Conservation (phyloP, 2,329 filamentous ascomycete genomes). For the Zasmidium angulare region DNA sequence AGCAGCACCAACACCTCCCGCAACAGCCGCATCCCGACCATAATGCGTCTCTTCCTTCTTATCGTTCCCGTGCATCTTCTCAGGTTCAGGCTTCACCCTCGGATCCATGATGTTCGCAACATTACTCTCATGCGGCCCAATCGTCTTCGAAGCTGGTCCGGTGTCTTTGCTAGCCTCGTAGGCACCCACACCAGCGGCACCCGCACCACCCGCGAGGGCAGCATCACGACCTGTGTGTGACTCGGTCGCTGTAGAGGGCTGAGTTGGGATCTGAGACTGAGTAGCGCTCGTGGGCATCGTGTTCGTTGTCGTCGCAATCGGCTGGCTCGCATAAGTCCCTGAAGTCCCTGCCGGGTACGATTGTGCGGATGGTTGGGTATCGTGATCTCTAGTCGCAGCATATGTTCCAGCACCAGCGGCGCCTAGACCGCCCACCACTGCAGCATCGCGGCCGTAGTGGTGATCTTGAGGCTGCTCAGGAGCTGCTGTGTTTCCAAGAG, state of each 20-base stretch:
- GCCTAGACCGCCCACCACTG: conserved; percentile 32
- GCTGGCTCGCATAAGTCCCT: background rate
- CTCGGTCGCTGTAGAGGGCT: too few species aligned
- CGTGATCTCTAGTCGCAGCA: conserved; percentile 7
- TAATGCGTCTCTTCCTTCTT: conserved; percentile 20
- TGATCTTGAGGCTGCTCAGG: conserved; percentile 5
- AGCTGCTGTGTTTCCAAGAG: too few species aligned
- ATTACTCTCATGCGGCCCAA: conserved; percentile 21
- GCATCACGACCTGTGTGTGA: conserved; percentile 33
- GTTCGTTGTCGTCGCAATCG: background rate
- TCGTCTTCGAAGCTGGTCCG: conserved; percentile 25
- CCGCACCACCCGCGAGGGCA: conserved; percentile 32
- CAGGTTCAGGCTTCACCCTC: background rate
- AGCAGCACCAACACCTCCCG: conserved; percentile 21
- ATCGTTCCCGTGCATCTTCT: too few species aligned
- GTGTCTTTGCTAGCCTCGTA: conserved; percentile 17
- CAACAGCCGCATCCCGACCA: conserved; percentile 34
- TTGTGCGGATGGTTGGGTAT: background rate
- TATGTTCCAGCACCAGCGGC: conserved; percentile 28
- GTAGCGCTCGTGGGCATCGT: background rate
- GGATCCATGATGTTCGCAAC: conserved; percentile 26
- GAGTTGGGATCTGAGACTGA: background rate
- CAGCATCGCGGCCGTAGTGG: conserved; percentile 36
- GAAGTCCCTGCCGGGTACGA: background rate
- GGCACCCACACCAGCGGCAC: conserved; percentile 28